phyloP scores from a whole-genome alignment of 2,329 filamentous ascomycete genomes.

The Madurella mycetomatis region DNA sequence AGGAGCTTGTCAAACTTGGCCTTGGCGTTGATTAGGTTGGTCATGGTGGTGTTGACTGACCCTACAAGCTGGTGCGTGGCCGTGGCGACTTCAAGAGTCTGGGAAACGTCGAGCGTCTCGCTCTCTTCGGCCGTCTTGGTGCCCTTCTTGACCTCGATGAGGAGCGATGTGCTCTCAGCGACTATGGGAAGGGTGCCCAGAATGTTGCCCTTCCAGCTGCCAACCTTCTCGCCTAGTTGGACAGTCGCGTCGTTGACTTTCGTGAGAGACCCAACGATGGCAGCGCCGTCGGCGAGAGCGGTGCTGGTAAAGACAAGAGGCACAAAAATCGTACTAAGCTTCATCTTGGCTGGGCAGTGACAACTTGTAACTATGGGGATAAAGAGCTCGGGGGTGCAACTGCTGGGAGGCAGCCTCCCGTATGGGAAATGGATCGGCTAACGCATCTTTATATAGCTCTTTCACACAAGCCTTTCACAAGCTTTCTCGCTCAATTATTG shows the following conservation, averaged over 20 bases:
- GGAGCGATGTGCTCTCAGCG: conserved; percentile 35
- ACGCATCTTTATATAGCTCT: not conserved
- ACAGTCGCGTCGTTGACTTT: conserved; percentile 33
- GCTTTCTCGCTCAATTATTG: not conserved
- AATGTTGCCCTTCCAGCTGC: conserved; percentile 36
- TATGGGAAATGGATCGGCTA: not conserved
- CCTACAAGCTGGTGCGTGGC: conserved; percentile 34
- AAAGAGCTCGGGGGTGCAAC: not conserved
- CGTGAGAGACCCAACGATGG: conserved; percentile 35
- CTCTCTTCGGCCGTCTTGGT: conserved; percentile 35
- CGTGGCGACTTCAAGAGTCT: conserved; percentile 37
- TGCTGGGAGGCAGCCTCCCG: not conserved
- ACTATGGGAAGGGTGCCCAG: conserved; percentile 40
- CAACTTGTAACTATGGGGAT: not conserved
- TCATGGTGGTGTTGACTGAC: conserved; percentile 37
- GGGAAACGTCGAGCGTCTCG: conserved; percentile 34
- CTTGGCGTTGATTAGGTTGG: conserved; percentile 37
- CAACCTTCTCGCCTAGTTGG: conserved; percentile 33
- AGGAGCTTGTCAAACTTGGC: conserved; percentile 41
- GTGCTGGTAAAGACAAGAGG: conserved; percentile 12
- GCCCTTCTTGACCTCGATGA: conserved; percentile 38
- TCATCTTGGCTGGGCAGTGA: conserved; percentile 8
- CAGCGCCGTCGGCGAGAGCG: conserved; percentile 31
- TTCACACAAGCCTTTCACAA: not conserved
- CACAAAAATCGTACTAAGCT: conserved; percentile 16